These are phyloP conservation scores for Quercus berberidifolia DNA, from an alignment of 306 rosid species.

Conservation along the genomic window DNA sequence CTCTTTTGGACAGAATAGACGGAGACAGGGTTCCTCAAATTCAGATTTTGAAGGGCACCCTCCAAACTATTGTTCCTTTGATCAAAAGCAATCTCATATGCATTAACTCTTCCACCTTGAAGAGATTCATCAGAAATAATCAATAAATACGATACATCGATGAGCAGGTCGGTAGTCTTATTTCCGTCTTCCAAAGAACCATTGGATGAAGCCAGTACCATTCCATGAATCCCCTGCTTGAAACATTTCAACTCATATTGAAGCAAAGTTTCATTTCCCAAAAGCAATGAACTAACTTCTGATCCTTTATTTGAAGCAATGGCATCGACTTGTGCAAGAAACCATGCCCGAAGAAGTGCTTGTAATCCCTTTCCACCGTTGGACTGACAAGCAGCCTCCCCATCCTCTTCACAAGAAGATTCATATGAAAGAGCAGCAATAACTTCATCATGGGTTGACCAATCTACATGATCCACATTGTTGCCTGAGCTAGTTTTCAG, in stretches of 20 bases:
- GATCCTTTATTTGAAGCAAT: conserved; percentile 52
- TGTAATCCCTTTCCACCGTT: conserved; percentile 48
- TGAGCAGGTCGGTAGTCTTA: conserved; percentile 22
- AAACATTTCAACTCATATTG: conserved; percentile 56
- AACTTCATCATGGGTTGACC: conserved; percentile 57
- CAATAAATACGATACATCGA: conserved; percentile 56
- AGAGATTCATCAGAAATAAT: conserved; percentile 46
- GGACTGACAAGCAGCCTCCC: conserved; percentile 37
- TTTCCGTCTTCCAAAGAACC: conserved; percentile 36
- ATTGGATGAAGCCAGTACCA: conserved; percentile 34
- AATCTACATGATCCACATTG: conserved; percentile 47
- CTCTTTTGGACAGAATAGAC: conserved; percentile 51
- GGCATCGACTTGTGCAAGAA: conserved; percentile 63
- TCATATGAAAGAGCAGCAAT: conserved; percentile 47
- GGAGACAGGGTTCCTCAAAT: conserved; percentile 57
- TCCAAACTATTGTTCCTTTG: conserved; percentile 37
- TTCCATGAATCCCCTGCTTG: conserved; percentile 38
- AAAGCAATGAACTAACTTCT: conserved; percentile 55
- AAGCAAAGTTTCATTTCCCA: conserved; percentile 67
- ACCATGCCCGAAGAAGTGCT: conserved; percentile 65
- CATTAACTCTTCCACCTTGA: conserved; percentile 40
- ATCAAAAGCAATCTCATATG: conserved; percentile 56
- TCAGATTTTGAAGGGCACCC: conserved; percentile 48
- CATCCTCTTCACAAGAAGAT: conserved; percentile 44
- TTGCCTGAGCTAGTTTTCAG: conserved; percentile 38